These are phyloP conservation scores for Craterostigma plantagineum DNA, from an alignment of 257 asterid genomes.

Conservation along the genomic window DNA sequence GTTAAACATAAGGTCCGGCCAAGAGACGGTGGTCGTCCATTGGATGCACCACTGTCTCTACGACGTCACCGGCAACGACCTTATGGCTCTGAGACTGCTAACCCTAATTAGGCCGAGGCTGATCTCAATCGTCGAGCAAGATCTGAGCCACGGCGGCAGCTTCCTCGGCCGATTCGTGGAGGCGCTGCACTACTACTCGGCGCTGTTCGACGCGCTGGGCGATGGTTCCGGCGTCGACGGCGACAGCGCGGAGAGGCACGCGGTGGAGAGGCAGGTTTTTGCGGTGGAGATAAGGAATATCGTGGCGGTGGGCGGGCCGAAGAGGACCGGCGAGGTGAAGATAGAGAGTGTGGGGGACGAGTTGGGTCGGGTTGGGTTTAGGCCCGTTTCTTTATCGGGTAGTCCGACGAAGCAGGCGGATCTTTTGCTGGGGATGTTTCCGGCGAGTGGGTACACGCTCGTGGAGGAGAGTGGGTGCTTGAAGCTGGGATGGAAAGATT, in stretches of 20 bases:
- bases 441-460: slow-evolving; percentile 78
- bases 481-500: slow-evolving; percentile 85
- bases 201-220: slow-evolving; percentile 74
- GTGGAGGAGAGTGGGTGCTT: slow-evolving; percentile 75
- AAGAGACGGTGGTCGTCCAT: slow-evolving; percentile 50
- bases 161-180: slow-evolving; percentile 69
- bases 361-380: slow-evolving; percentile 38
- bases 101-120: slow-evolving; percentile 41
- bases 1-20: slow-evolving; percentile 26
- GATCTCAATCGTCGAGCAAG: slow-evolving; percentile 71
- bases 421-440: slow-evolving; percentile 77
- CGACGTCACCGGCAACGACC: slow-evolving; percentile 68
- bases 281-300: slow-evolving; percentile 77
- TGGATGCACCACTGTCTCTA: slow-evolving; percentile 91
- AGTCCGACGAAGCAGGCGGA: slow-evolving; percentile 72
- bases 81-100: slow-evolving; percentile 31
- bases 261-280: slow-evolving; percentile 79
- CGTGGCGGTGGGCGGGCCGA: slow-evolving; percentile 78
- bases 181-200: slow-evolving; percentile 77
- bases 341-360: slow-evolving; percentile 77
- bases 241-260: slow-evolving; percentile 69
- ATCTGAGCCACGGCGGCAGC: slow-evolving; percentile 45
- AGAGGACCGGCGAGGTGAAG: slow-evolving; percentile 54
- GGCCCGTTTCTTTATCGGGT: slow-evolving; percentile 60
- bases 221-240: slow-evolving; percentile 32